A percentile compares a stretch with the other conserved stretches of the same genome.
Conservation (phyloP, 73 alveolate species). For the Paramecium bursaria region DNA sequence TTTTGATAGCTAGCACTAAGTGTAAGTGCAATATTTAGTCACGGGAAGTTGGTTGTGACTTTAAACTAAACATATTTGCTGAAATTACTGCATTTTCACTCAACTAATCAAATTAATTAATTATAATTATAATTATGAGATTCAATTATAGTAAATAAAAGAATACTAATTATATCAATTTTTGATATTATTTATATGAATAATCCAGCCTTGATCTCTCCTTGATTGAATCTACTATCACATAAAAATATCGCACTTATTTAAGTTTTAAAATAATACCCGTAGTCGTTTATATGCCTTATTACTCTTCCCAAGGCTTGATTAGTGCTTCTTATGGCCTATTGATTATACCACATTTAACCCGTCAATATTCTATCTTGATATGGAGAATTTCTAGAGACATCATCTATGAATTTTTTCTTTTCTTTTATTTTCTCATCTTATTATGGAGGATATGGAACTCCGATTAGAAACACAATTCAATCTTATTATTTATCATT, state of each 20-base stretch:
- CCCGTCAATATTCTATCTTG: constrained; percentile 80
- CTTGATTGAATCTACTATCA: constrained; percentile 28
- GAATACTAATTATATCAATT: too few species aligned
- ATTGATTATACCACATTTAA: constrained; percentile 91
- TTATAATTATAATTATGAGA: too few species aligned
- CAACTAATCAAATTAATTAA: too few species aligned
- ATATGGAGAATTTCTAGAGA: constrained; percentile 65
- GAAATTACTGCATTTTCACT: too few species aligned
- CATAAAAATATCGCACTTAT: constrained; percentile 21
- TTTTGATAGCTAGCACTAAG: too few species aligned
- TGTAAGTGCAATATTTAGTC: too few species aligned
- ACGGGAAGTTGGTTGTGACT: too few species aligned
- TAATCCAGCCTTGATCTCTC: constrained; percentile 17
- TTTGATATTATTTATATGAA: too few species aligned
- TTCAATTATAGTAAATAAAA: too few species aligned
- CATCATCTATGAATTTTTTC: constrained; percentile 85
- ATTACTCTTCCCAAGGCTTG: constrained; percentile 98
- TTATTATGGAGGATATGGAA: constrained; percentile 93
- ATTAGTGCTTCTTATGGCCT: constrained; percentile 93
- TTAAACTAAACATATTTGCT: too few species aligned
- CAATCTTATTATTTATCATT: too few species aligned
- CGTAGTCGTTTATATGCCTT: constrained; percentile 95
- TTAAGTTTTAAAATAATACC: constrained; percentile 61
- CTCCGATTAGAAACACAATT: constrained; percentile 93
- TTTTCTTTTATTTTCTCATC: constrained; percentile 88